Evolutionary conservation across 805 yeast genomes (phyloP).

Genomic region (Yamadazyma sp.): DNA sequence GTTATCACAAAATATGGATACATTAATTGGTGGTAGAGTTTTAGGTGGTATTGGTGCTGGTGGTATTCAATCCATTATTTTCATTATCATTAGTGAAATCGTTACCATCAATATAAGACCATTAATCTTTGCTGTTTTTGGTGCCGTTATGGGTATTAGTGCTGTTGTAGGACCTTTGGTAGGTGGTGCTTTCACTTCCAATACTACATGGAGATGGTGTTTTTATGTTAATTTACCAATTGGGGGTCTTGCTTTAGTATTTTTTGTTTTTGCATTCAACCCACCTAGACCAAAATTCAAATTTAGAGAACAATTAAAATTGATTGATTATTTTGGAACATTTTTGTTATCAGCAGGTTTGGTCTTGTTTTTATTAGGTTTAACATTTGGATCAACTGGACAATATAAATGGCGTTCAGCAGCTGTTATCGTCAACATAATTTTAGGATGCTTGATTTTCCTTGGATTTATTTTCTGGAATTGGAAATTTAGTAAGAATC

Average conservation of each 20-base stretch:
- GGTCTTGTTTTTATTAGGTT: slow-evolving; percentile 44
- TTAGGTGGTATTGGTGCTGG: slow-evolving; percentile 38
- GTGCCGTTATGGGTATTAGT: slow-evolving; percentile 45
- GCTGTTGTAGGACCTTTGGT: slow-evolving; percentile 58
- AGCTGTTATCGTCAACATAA: slow-evolving; percentile 46
- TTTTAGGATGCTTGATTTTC: slow-evolving; percentile 39
- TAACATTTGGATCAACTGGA: slow-evolving; percentile 49
- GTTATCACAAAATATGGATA: slow-evolving; percentile 31
- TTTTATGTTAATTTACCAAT: slow-evolving; percentile 67
- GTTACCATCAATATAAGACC: slow-evolving; percentile 34
- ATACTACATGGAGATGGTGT: slow-evolving; percentile 72
- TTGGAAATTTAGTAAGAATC: slow-evolving; percentile 37
- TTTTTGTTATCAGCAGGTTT: slow-evolving; percentile 37
- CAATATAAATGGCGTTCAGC: slow-evolving; percentile 51
- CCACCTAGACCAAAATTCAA: slow-evolving; percentile 45
- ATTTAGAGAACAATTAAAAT: slow-evolving; percentile 31
- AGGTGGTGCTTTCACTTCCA: slow-evolving; percentile 60
- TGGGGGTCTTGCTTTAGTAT: slow-evolving; percentile 48
- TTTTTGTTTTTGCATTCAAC: slow-evolving; percentile 38
- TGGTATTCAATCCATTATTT: slow-evolving; percentile 28
- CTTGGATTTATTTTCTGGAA: slow-evolving; percentile 39
- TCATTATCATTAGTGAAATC: slow-evolving; percentile 29
- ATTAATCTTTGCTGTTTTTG: slow-evolving; percentile 30
- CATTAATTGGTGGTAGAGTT: slow-evolving; percentile 40
- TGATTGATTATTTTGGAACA: slow-evolving; percentile 48